Conservation (phyloP, 192 early-diverging fungal species). For the Coemansia sp. region DNA sequence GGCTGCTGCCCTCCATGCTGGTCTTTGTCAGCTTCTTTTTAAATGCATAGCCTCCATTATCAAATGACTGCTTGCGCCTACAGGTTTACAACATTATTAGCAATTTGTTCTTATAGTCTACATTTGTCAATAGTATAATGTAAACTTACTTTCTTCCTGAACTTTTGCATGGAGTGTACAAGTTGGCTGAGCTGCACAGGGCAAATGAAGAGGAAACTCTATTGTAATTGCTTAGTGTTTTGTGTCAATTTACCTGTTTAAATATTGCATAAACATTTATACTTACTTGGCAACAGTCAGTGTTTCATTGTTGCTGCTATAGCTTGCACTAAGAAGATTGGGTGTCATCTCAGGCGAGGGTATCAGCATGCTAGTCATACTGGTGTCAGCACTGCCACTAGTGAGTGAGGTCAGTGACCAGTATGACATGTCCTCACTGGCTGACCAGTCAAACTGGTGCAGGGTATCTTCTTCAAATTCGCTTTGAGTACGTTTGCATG, state of each 20-base stretch:
- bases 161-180: neutral
- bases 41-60: neutral
- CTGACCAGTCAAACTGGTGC: conserved; percentile 24
- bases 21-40: neutral
- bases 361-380: conserved; percentile 16
- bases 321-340: neutral
- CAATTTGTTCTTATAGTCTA: no score
- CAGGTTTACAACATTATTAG: no score
- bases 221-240: neutral
- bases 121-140: neutral
- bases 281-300: conserved; percentile 12
- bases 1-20: neutral
- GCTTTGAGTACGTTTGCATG: conserved; percentile 8
- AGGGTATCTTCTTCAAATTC: conserved; percentile 1
- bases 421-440: conserved; percentile 18
- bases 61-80: conserved; percentile 1
- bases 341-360: conserved; percentile 16
- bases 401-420: conserved; percentile 26
- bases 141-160: neutral
- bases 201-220: neutral
- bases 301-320: conserved; percentile 20
- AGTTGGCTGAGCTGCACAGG: neutral
- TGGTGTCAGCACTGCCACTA: conserved; percentile 11
- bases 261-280: neutral
- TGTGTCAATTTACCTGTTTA: neutral